Percentiles rank a stretch among this genome's conserved stretches.
Conservation (phyloP, 2,329 filamentous ascomycete genomes). For the Beauveria asiatica region DNA sequence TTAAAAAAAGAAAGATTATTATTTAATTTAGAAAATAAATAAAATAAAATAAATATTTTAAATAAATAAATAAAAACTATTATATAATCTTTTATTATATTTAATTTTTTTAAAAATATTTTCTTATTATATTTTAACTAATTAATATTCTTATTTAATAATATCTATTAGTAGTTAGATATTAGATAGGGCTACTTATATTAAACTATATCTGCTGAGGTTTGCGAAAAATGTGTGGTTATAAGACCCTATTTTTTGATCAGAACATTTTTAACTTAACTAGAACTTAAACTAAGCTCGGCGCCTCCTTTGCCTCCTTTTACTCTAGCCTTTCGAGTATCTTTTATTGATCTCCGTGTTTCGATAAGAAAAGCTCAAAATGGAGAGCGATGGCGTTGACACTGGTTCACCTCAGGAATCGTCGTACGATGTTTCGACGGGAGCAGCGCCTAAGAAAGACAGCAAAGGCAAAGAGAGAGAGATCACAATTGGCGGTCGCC, state of each 20-base stretch:
- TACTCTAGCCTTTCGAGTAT: neutral
- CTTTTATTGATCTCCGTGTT: neutral
- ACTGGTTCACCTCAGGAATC: neutral
- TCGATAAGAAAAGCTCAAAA: neutral
- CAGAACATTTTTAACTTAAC: neutral
- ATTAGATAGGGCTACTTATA: neutral
- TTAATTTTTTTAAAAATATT: no score
- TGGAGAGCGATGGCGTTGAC: neutral
- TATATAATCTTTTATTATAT: no score
- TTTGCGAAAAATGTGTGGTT: neutral
- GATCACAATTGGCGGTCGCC: slow-evolving; percentile 16
- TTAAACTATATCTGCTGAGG: neutral
- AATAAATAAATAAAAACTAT: no score
- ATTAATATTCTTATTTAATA: no score
- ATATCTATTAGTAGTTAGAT: no score
- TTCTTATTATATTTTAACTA: no score
- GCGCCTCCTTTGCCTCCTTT: neutral
- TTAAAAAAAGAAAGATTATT: no score
- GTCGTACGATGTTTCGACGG: neutral
- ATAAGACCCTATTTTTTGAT: neutral
- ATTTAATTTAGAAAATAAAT: no score
- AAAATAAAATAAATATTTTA: no score
- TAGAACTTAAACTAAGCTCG: neutral
- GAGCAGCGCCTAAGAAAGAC: neutral
- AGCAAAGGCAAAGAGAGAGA: slow-evolving; percentile 13